Evolutionary conservation across 768 basidiomycete species (phyloP).

Genomic region (Leccinum barrowsii): DNA sequence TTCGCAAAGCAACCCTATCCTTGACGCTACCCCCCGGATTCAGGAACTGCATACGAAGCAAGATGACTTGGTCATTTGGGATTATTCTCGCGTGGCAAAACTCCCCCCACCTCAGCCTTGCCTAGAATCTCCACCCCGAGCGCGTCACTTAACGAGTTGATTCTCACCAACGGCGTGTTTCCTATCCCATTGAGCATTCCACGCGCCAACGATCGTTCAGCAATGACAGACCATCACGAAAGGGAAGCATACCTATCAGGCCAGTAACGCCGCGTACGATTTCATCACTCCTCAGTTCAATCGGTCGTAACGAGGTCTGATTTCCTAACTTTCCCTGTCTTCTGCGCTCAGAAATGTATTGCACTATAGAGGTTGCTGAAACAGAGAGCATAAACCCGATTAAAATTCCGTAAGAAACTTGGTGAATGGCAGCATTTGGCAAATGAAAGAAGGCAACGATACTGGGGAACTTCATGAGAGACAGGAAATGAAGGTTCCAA

Average conservation of each 20-base stretch:
- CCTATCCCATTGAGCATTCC: constrained; percentile 43
- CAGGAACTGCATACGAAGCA: constrained; percentile 74
- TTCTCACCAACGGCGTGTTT: constrained; percentile 90
- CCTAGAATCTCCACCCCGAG: constrained; percentile 93
- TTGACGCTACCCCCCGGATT: constrained; percentile 99
- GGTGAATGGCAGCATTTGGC: constrained; percentile 26
- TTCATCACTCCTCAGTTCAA: constrained; percentile 74
- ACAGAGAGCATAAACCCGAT: constrained; percentile 76
- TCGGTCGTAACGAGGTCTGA: constrained; percentile 47
- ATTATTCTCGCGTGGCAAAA: neutral
- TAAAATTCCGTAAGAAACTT: constrained; percentile 51
- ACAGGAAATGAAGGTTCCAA: constrained; percentile 33
- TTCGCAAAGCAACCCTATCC: constrained; percentile 91
- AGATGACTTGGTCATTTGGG: neutral
- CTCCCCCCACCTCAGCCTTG: constrained; percentile 75
- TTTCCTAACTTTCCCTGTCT: constrained; percentile 33
- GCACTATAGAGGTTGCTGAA: constrained; percentile 61
- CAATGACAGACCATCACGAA: neutral
- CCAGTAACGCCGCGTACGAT: constrained; percentile 78
- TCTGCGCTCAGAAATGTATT: constrained; percentile 50
- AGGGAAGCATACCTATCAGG: constrained; percentile 64
- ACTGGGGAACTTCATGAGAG: constrained; percentile 11
- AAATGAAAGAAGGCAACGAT: constrained; percentile 21
- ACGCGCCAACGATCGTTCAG: neutral
- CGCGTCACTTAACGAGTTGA: constrained; percentile 86